Percentiles rank a stretch among this genome's conserved stretches.
Evolutionary conservation across 192 early-diverging fungal species (phyloP).

Genomic region (Coemansia javaensis): DNA sequence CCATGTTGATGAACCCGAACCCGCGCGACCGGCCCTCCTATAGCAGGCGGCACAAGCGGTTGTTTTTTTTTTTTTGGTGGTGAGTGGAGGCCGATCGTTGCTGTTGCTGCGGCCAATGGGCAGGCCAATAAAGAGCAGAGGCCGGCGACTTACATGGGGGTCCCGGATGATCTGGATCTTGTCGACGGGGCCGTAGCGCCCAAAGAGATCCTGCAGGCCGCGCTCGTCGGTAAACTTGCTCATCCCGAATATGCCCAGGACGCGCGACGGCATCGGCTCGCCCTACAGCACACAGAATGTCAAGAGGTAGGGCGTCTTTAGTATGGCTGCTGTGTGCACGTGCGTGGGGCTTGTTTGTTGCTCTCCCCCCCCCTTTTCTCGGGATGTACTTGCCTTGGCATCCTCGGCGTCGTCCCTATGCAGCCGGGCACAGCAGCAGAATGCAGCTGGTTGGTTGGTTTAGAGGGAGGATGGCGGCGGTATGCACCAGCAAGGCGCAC

Average conservation of each 20-base stretch:
- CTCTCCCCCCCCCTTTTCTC: too few species aligned
- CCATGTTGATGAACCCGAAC: conserved; percentile 45
- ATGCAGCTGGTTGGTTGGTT: not conserved
- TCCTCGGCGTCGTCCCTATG: conserved; percentile 4
- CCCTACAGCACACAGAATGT: conserved; percentile 10
- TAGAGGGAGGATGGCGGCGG: not conserved
- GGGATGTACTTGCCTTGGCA: conserved; percentile 14
- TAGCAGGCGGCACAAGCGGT: too few species aligned
- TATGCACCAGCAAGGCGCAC: not conserved
- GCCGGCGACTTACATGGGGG: conserved; percentile 37
- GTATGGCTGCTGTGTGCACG: not conserved
- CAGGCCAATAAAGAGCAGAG: not conserved
- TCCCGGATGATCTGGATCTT: conserved; percentile 41
- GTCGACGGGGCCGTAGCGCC: conserved; percentile 26
- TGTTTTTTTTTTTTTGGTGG: conserved; percentile 1
- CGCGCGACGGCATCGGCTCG: conserved; percentile 24
- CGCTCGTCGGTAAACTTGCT: conserved; percentile 48
- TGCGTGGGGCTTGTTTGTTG: too few species aligned
- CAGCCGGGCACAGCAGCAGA: conserved; percentile 2
- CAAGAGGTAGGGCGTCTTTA: not conserved
- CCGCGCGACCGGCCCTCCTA: conserved; percentile 45
- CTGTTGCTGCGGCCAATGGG: not conserved
- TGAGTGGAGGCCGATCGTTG: not conserved
- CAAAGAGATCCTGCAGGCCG: conserved; percentile 31
- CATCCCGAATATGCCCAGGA: conserved; percentile 50